Base-by-base conservation (phyloP, 371 early-diverging fungal genomes). In the Mucor racemosus region DNA sequence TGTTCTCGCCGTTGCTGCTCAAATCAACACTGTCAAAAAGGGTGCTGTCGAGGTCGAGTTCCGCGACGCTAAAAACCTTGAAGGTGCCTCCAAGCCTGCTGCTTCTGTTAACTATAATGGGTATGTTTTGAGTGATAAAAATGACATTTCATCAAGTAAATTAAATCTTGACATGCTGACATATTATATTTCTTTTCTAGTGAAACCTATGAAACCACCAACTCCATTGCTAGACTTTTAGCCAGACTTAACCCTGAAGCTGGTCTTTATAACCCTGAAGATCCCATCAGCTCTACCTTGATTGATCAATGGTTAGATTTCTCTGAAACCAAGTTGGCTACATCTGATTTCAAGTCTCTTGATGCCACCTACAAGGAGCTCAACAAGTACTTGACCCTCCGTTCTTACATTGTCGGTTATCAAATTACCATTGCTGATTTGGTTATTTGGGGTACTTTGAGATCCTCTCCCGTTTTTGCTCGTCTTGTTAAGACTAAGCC, bases 371-470 rank as follows among this genome's bases (percentile, higher is more conserved):
- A 90, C 63, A 86, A 81, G 62, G 83, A 88, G 66, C 77, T 94
- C 39, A 89, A 95, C 84, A 87, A 88, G 69, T 90, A 91, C 71
- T 78, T 95, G 72, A 84, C 85, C 14, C 81, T 97, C 73, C 89
- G 96, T 53, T 90, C 93, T 41, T 96, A 87, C 75, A 69, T 95
- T 65, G 90, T 89, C 59, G 97, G 96, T 1, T 93, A 96, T 80
- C 74, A 84, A 48, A 68, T 84, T 58, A 84, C 95, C 1, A 80
- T 89, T 6, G 97, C 96, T 38, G 98, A 98, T 76, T 88, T 91
- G 48, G 90, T 88, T 19, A 71, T 93, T 61, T 98, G 95, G 95
- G 96, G 94, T 56, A 89, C 94, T 39, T 77, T 97, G 77, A 92
- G 90, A 76, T 76, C 84, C 39, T 92, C 92, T 58, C 88, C 91